Percentiles rank a stretch among this genome's conserved stretches.
Evolutionary conservation across 495 filamentous ascomycete species (phyloP).

Genomic region (Schizothecium vesticola): DNA sequence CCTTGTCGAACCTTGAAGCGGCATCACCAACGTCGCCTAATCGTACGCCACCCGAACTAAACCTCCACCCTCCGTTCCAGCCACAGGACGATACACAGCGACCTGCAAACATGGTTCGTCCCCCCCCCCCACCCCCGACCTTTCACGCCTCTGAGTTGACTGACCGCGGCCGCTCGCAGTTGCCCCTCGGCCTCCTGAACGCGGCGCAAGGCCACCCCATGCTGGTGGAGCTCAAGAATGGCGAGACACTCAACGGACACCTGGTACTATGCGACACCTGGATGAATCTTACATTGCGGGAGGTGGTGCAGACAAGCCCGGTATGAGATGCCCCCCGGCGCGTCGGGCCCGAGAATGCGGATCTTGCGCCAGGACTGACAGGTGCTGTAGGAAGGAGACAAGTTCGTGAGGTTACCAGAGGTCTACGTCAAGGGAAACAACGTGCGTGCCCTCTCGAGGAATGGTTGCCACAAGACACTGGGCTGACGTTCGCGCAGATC

Average conservation of each 20-base stretch:
- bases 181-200: constrained; percentile 87
- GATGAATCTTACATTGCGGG: constrained; percentile 97
- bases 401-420: constrained; percentile 84
- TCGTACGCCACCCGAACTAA: neutral
- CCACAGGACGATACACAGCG: neutral
- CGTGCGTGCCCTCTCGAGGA: constrained; percentile 45
- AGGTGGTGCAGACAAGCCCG: constrained; percentile 94
- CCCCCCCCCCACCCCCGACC: neutral
- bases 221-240: constrained; percentile 98
- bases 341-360: neutral
- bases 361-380: neutral
- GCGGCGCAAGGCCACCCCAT: constrained; percentile 97
- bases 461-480: neutral
- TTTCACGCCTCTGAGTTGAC: neutral
- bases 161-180: constrained; percentile 40
- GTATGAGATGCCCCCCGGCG: constrained; percentile 24
- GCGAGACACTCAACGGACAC: constrained; percentile 94
- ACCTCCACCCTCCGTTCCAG: neutral
- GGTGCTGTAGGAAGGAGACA: constrained; percentile 70
- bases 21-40: neutral
- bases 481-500: constrained; percentile 56
- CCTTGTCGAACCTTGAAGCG: neutral
- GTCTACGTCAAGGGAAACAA: constrained; percentile 97
- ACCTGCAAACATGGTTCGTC: constrained; percentile 12
- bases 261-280: constrained; percentile 95